Evolutionary conservation across 495 filamentous ascomycete genomes (phyloP).

Genomic region (Xylaria curta): DNA sequence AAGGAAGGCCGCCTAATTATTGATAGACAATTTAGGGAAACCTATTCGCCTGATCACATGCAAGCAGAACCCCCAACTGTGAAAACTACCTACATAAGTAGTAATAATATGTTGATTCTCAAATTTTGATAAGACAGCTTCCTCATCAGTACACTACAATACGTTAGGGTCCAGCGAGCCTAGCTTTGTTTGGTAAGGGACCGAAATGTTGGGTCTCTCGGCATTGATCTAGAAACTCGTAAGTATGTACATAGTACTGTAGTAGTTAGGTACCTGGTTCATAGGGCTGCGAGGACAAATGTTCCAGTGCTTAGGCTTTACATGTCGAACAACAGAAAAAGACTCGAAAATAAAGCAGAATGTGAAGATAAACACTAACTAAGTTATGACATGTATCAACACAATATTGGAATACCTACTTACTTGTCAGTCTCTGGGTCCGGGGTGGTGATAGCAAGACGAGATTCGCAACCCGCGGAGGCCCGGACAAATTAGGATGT

Average conservation of each 20-base stretch:
- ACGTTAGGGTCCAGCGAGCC: not conserved
- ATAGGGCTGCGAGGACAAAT: not conserved
- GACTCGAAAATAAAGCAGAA: not conserved
- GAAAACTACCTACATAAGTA: not conserved
- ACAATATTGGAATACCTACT: not conserved
- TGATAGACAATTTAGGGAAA: not conserved
- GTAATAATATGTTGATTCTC: not conserved
- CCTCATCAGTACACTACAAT: not conserved
- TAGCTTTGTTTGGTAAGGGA: not conserved
- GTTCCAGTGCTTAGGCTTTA: not conserved
- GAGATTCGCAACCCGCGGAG: conserved; percentile 9
- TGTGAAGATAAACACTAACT: not conserved
- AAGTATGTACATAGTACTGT: no score
- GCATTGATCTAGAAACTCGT: not conserved
- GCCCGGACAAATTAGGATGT: not conserved
- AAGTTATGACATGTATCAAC: not conserved
- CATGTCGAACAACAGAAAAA: not conserved
- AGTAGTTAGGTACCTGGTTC: not conserved
- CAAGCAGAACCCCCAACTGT: conserved; percentile 2
- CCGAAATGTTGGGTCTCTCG: conserved; percentile 8
- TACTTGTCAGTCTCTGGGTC: not conserved
- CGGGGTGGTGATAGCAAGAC: not conserved
- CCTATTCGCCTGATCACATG: conserved; percentile 5
- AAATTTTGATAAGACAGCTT: not conserved
- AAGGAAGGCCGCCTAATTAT: no score